phyloP scores from a whole-genome alignment of 2,329 filamentous ascomycete species.

The Aureobasidium vineae region DNA sequence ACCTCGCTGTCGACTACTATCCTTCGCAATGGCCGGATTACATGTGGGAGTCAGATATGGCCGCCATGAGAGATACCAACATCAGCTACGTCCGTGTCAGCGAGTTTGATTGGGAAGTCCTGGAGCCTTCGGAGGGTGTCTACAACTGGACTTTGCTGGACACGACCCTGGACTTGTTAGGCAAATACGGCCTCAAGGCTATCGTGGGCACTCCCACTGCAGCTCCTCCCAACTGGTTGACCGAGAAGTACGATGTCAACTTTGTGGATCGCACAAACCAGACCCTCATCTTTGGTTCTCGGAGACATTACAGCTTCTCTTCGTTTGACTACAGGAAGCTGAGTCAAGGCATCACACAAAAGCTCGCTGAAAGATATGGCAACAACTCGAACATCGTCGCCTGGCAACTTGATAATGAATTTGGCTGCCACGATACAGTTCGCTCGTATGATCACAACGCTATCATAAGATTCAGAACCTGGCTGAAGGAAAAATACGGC shows the following conservation, averaged over 20 bases:
- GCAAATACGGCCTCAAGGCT: constrained; percentile 31
- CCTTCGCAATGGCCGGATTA: constrained; percentile 34
- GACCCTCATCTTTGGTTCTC: constrained; percentile 31
- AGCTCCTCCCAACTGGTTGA: constrained; percentile 33
- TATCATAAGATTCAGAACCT: constrained; percentile 31
- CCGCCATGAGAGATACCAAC: constrained; percentile 31
- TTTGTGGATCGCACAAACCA: constrained; percentile 33
- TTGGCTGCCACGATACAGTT: constrained; percentile 34
- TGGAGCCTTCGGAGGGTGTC: constrained; percentile 32
- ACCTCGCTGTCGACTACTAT: constrained; percentile 33
- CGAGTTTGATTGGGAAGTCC: constrained; percentile 33
- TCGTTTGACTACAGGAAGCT: constrained; percentile 32
- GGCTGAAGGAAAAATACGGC: constrained; percentile 32
- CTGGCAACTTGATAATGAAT: constrained; percentile 34
- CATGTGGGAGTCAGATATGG: constrained; percentile 33
- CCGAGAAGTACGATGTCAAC: constrained; percentile 31
- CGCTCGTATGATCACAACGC: constrained; percentile 33
- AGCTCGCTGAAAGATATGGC: constrained; percentile 32
- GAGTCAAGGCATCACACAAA: constrained; percentile 32
- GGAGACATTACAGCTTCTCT: constrained; percentile 33
- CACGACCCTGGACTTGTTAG: constrained; percentile 30
- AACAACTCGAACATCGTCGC: constrained; percentile 30
- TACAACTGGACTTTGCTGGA: constrained; percentile 34
- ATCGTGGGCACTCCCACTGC: constrained; percentile 33
- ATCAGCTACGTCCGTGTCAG: constrained; percentile 32